Conservation (phyloP, 2,329 filamentous ascomycete genomes). For the Ustulina deusta region DNA sequence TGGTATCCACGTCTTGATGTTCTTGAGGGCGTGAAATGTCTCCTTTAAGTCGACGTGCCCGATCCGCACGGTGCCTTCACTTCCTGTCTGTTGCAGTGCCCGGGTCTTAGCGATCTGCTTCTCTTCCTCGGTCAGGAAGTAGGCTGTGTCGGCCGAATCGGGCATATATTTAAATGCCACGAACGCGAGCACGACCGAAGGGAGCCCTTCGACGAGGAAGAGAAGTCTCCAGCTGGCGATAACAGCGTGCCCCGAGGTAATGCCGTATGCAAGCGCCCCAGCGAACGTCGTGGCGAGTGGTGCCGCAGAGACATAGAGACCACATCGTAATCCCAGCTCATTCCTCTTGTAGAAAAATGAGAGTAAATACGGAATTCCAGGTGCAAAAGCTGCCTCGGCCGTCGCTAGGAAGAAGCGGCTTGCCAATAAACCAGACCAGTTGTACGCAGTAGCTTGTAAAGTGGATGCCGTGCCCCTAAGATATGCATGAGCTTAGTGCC, state of each 20-base stretch:
- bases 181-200: conserved; percentile 50
- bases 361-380: conserved; percentile 52
- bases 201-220: conserved; percentile 54
- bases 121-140: conserved; percentile 69
- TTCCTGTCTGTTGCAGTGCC: conserved; percentile 65
- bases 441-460: conserved; percentile 49
- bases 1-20: conserved; percentile 63
- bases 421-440: conserved; percentile 50
- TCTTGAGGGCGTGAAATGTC: conserved; percentile 59
- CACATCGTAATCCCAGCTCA: conserved; percentile 57
- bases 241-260: conserved; percentile 70
- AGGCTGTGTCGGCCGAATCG: conserved; percentile 63
- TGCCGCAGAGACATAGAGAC: conserved; percentile 57
- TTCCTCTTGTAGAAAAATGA: conserved; percentile 57
- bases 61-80: conserved; percentile 61
- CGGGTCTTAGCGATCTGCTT: conserved; percentile 67
- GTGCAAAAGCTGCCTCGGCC: conserved; percentile 51
- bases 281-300: conserved; percentile 78
- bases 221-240: conserved; percentile 60
- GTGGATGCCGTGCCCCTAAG: conserved; percentile 49
- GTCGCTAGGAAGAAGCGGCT: conserved; percentile 50
- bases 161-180: conserved; percentile 50
- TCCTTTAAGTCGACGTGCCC: conserved; percentile 60
- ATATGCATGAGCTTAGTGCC: conserved; percentile 6
- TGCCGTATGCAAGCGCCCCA: conserved; percentile 75